These are phyloP conservation scores for Darksidea phi DNA, from an alignment of 495 filamentous ascomycete genomes.

Conservation along the genomic window DNA sequence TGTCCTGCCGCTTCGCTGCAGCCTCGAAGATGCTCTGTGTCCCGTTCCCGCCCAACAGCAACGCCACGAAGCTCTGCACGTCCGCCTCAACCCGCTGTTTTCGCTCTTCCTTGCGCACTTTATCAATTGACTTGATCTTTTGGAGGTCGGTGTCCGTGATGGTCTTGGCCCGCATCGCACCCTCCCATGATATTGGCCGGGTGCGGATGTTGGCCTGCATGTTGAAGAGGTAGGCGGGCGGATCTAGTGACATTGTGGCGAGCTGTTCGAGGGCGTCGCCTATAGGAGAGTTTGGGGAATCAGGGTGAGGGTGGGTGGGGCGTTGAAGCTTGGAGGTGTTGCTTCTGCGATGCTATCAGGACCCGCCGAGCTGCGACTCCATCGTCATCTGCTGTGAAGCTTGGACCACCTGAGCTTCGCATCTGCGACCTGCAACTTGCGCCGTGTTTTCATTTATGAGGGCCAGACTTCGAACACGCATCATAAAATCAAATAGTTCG, in stretches of 20 bases:
- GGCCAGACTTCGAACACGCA: too few relatives aligned
- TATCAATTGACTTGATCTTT: slow-evolving; percentile 97
- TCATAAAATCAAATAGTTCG: too few relatives aligned
- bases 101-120: slow-evolving; percentile 86
- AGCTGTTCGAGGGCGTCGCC: neutral
- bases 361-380: slow-evolving; percentile 11
- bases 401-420: slow-evolving; percentile 21
- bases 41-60: slow-evolving; percentile 73
- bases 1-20: slow-evolving; percentile 75
- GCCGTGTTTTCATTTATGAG: too few relatives aligned
- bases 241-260: slow-evolving; percentile 76
- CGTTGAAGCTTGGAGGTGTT: slow-evolving; percentile 13
- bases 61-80: slow-evolving; percentile 68
- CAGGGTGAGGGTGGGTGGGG: slow-evolving; percentile 1
- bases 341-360: slow-evolving; percentile 24
- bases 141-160: slow-evolving; percentile 92
- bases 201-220: slow-evolving; percentile 93
- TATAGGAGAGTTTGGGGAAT: neutral
- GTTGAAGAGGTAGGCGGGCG: slow-evolving; percentile 83
- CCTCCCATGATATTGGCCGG: slow-evolving; percentile 96
- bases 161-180: slow-evolving; percentile 86
- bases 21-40: slow-evolving; percentile 77
- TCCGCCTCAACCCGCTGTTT: slow-evolving; percentile 77
- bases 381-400: slow-evolving; percentile 31
- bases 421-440: neutral